Base-by-base conservation (phyloP, 805 yeast species). In the Barnettozyma salicaria region DNA sequence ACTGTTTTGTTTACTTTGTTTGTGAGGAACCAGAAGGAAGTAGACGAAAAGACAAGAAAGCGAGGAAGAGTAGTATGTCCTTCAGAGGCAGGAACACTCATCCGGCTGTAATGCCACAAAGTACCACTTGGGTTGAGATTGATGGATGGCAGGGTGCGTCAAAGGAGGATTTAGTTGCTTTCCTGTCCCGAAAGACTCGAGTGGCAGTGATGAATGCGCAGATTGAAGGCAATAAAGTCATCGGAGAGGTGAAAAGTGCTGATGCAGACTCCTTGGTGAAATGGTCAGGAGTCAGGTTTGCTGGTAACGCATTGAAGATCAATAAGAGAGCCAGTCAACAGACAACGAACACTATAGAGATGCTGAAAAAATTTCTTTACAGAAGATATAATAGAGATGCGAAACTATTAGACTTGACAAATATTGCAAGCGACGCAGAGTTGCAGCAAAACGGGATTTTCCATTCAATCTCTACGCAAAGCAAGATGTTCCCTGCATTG, bases 401-500 rank as follows among this genome's bases (percentile, higher is more conserved):
- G 11, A 77, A 76, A 53, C 60, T 92, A 69, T 65, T 92, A 39
- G 83, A 90, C 53, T 64, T 92, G 34, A 68, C 79, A 4, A 67
- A 64, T 36, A 74, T 88, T 53, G 70, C 73, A 39, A 68, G 68
- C 27, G 97, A 86, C 55, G 80, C 72, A 21, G 65, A 61, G 9
- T 64, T 90, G 27, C 62, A 59, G 10, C 61, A 69, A 14, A 70
- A 70, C 42, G 95, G 95, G 0, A 65, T 86, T 36, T 78, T 88
- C 43, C 71, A 74, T 12, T 63, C 78, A 5, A 63, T 72, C 12
- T 60, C 76, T 9, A 76, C 85, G 1, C 71, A 80, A 23, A 71
- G 89, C 11, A 92, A 90, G 59, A 80, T 88, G 72, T 87, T 90
- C 58, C 82, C 87, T 9, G 97, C 97, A 1, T 62, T 92, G 46